A percentile compares a stretch with the other conserved stretches of the same genome.
Conservation (phyloP, 352 stramenopile genomes). For the Pythium rhizo-oryzae region DNA sequence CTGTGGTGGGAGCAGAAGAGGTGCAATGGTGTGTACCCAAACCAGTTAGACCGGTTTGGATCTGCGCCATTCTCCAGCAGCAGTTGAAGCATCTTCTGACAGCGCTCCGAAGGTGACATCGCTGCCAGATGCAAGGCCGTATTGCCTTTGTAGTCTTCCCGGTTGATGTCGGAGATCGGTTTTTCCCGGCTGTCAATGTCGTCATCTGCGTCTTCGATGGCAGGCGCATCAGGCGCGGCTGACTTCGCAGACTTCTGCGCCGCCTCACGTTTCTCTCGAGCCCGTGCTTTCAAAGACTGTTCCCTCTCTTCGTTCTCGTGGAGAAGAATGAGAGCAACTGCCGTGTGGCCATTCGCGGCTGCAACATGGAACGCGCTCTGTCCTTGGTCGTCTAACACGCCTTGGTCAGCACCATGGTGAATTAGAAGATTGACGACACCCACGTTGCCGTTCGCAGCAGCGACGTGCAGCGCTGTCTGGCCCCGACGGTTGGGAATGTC, state of each 20-base stretch:
- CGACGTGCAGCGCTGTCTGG: conserved; percentile 76
- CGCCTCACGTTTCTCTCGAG: conserved; percentile 19
- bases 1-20: conserved; percentile 86
- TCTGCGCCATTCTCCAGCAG: conserved; percentile 81
- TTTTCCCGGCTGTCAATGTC: neutral
- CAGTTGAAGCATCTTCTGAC: conserved; percentile 83
- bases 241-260: conserved; percentile 3
- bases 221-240: neutral
- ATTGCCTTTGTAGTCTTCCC: conserved; percentile 83
- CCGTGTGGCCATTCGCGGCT: conserved; percentile 76
- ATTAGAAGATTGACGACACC: conserved; percentile 79
- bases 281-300: conserved; percentile 17
- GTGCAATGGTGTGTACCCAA: conserved; percentile 85
- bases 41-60: conserved; percentile 81
- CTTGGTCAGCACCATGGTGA: conserved; percentile 65
- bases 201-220: neutral
- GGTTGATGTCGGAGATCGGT: conserved; percentile 70
- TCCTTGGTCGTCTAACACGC: conserved; percentile 81
- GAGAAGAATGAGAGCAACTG: conserved; percentile 71
- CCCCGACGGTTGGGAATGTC: conserved; percentile 82
- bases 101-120: conserved; percentile 81
- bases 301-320: conserved; percentile 57
- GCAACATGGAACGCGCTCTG: conserved; percentile 84
- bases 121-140: conserved; percentile 80
- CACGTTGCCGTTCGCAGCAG: conserved; percentile 67